Evolutionary conservation across 2,329 filamentous ascomycete genomes (phyloP).

Genomic region (Arachnopeziza araneosa): DNA sequence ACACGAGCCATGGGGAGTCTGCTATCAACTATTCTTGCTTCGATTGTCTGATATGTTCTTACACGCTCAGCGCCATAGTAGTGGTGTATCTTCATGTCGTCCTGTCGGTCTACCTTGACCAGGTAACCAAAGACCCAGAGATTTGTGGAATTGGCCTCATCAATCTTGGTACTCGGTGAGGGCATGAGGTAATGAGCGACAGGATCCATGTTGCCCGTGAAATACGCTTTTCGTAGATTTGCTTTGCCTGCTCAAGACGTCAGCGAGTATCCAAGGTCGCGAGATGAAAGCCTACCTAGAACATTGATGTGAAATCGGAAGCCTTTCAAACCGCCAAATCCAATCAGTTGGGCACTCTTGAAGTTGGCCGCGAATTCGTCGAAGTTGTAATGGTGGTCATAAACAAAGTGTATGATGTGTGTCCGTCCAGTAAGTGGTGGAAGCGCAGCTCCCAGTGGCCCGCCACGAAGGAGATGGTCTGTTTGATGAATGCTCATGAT

Average conservation of each 20-base stretch:
- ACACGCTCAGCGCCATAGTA: not conserved
- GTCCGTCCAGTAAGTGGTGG: not conserved
- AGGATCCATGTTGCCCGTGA: not conserved
- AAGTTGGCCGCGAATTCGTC: not conserved
- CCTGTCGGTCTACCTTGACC: not conserved
- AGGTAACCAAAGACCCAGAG: not conserved
- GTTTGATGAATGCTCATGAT: not conserved
- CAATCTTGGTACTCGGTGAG: not conserved
- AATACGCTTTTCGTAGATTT: not conserved
- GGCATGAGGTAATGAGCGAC: not conserved
- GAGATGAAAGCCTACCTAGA: not conserved
- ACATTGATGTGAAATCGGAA: not conserved
- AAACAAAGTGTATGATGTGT: not conserved
- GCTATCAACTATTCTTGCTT: not conserved
- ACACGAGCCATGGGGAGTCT: not conserved
- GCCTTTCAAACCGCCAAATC: not conserved
- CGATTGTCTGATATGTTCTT: not conserved
- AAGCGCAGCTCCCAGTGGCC: not conserved
- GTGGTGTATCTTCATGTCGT: not conserved
- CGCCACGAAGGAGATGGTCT: not conserved
- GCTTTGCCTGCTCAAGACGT: not conserved
- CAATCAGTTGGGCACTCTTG: not conserved
- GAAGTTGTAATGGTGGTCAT: not conserved
- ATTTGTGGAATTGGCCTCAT: not conserved
- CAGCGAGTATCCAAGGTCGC: not conserved